A percentile compares a stretch with the other conserved stretches of the same genome.
Evolutionary conservation across 1,139 yeast species (phyloP).

Genomic region (Taphrina betulina): DNA sequence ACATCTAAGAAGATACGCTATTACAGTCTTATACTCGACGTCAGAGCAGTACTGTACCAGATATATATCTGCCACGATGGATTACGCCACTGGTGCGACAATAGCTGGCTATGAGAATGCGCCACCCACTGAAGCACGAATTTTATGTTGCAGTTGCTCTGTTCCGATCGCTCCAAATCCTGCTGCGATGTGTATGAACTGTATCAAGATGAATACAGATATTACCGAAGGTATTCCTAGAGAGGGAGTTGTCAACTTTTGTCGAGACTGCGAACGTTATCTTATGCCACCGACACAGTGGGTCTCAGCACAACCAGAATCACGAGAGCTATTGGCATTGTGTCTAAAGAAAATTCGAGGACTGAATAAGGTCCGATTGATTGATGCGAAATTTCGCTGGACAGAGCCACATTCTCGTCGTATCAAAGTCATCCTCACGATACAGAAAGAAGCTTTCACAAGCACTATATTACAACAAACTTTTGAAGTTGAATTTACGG

Average conservation of each 20-base stretch:
- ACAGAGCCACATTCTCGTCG: constrained; percentile 99
- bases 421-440: constrained; percentile 82
- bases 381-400: constrained; percentile 96
- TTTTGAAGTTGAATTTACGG: constrained; percentile 92
- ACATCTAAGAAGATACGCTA: too few relatives aligned
- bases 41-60: too few relatives aligned
- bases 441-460: constrained; percentile 91
- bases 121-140: constrained; percentile 51
- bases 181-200: constrained; percentile 94
- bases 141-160: constrained; percentile 97
- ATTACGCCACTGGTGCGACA: constrained; percentile 18
- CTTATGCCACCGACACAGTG: constrained; percentile 93
- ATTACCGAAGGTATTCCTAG: constrained; percentile 95
- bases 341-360: constrained; percentile 89
- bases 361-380: constrained; percentile 76
- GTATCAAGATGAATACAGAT: constrained; percentile 90
- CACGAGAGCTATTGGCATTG: constrained; percentile 85
- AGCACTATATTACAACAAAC: constrained; percentile 92
- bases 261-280: constrained; percentile 95
- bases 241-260: constrained; percentile 87
- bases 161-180: constrained; percentile 84
- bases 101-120: constrained; percentile 30
- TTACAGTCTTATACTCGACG: too few relatives aligned
- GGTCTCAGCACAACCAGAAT: constrained; percentile 87
- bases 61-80: too few relatives aligned